Evolutionary conservation across 805 yeast species (phyloP).

Genomic region (Zygosaccharomyces bailii): DNA sequence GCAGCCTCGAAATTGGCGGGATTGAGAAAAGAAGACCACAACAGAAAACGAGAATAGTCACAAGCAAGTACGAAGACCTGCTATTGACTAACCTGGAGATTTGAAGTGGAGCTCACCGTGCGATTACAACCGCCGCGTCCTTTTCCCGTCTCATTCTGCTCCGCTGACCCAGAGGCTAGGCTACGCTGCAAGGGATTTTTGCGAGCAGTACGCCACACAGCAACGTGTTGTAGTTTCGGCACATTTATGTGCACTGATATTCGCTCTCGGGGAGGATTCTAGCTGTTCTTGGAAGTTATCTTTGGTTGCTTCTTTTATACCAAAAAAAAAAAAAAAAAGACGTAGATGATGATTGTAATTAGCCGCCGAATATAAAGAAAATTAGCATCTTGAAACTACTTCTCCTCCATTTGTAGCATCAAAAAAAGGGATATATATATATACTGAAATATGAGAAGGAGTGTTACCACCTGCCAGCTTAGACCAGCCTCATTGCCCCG

Average conservation of each 20-base stretch:
- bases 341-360: not conserved
- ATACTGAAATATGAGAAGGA: conserved; percentile 11
- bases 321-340: not conserved
- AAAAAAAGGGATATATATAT: not conserved
- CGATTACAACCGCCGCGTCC: not conserved
- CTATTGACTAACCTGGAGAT: not conserved
- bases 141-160: not conserved
- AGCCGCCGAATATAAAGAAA: conserved; percentile 7
- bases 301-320: conserved; percentile 1
- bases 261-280: no score
- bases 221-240: not conserved
- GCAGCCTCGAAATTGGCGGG: not conserved
- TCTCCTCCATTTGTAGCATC: not conserved
- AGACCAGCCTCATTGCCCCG: not conserved
- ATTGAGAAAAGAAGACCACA: not conserved
- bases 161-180: not conserved
- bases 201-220: not conserved
- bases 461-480: conserved; percentile 6
- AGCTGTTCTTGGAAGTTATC: no score
- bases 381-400: not conserved
- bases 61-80: not conserved
- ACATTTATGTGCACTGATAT: not conserved
- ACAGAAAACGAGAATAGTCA: not conserved
- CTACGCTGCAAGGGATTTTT: not conserved
- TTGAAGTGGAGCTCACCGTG: no score